Percentiles rank a stretch among this genome's conserved stretches.
Conservation (phyloP, 352 stramenopile species). For the Pythium guiyangense region DNA sequence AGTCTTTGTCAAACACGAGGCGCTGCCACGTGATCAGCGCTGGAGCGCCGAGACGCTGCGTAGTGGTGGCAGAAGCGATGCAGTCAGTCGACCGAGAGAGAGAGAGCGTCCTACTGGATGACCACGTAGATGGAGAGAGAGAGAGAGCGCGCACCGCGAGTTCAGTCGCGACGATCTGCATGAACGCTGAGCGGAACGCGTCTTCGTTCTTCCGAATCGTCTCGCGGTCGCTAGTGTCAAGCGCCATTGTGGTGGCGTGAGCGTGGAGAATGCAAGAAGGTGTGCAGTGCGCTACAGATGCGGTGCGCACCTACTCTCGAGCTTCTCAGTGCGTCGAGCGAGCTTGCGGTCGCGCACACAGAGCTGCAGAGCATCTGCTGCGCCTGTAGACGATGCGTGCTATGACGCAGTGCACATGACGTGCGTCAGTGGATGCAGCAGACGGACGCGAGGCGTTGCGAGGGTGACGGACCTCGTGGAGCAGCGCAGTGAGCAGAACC, state of each 20-base stretch:
- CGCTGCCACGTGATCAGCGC: constrained; percentile 60
- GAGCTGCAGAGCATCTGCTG: constrained; percentile 28
- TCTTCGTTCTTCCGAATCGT: constrained; percentile 47
- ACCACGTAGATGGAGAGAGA: too few relatives aligned
- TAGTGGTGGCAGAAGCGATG: too few relatives aligned
- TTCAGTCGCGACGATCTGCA: constrained; percentile 42
- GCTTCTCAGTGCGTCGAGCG: constrained; percentile 50
- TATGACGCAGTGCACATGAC: constrained; percentile 3
- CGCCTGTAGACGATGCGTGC: constrained; percentile 36
- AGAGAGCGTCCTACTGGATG: background rate
- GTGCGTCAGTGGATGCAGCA: background rate
- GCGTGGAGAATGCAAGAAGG: background rate
- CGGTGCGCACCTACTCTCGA: constrained; percentile 23
- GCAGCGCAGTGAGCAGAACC: constrained; percentile 36
- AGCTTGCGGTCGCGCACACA: constrained; percentile 29
- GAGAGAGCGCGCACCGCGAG: constrained; percentile 27
- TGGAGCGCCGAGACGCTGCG: constrained; percentile 49
- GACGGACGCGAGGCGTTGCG: background rate
- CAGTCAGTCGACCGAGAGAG: too few relatives aligned
- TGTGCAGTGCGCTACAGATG: too few relatives aligned
- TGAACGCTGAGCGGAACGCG: constrained; percentile 50
- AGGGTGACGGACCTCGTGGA: constrained; percentile 34
- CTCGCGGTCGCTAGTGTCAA: constrained; percentile 26
- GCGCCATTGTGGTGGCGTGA: background rate
- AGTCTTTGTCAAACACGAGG: constrained; percentile 64